Evolutionary conservation across 768 basidiomycete genomes (phyloP).

Genomic region (Porphyrellus cyaneotinctus): DNA sequence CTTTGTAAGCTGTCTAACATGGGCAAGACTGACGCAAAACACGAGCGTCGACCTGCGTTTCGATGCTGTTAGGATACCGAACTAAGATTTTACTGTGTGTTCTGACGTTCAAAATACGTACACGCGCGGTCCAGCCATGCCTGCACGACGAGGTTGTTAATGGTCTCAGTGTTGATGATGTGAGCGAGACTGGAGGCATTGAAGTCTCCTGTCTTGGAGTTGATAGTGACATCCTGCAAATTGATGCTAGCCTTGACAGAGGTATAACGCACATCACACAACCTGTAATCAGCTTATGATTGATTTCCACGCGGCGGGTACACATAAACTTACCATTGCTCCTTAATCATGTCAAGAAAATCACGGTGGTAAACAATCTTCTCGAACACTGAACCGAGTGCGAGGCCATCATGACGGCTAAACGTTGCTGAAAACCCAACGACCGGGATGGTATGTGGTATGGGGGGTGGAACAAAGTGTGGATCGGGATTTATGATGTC

Average conservation of each 20-base stretch:
- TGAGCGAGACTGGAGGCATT: conserved; percentile 71
- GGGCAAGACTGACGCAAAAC: conserved; percentile 85
- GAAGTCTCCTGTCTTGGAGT: conserved; percentile 73
- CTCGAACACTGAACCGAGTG: conserved; percentile 85
- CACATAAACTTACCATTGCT: conserved; percentile 60
- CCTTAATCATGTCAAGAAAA: conserved; percentile 89
- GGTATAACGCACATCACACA: conserved; percentile 84
- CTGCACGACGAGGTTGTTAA: conserved; percentile 76
- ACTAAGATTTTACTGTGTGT: conserved; percentile 2
- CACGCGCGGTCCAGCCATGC: conserved; percentile 86
- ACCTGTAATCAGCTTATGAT: conserved; percentile 41
- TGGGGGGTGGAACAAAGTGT: conserved; percentile 33
- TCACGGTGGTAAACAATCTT: conserved; percentile 90
- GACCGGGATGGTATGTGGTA: conserved; percentile 62
- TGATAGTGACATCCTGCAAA: conserved; percentile 63
- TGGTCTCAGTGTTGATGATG: conserved; percentile 72
- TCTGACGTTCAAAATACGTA: conserved; percentile 32
- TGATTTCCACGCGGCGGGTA: background rate
- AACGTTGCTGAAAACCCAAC: conserved; percentile 96
- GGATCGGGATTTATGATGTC: conserved; percentile 55
- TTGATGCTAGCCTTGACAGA: conserved; percentile 73
- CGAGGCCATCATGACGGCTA: conserved; percentile 85
- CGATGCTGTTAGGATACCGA: conserved; percentile 29
- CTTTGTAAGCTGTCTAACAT: conserved; percentile 71
- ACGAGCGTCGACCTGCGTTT: conserved; percentile 82